phyloP scores from a whole-genome alignment of 2,329 filamentous ascomycete species.

The Fulvia fulva region DNA sequence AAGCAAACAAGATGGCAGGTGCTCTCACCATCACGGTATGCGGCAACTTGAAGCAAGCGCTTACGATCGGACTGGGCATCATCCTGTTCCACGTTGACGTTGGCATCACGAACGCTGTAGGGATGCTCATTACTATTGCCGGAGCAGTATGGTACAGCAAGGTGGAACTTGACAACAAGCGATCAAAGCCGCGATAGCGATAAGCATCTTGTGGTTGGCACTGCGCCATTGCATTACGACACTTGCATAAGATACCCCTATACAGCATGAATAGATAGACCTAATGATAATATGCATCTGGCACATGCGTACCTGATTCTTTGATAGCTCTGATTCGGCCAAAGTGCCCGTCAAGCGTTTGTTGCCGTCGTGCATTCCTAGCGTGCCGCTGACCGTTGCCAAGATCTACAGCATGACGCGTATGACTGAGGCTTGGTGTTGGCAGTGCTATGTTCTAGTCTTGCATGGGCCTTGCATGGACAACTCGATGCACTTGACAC shows the following conservation, averaged over 20 bases:
- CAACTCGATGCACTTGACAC: not conserved
- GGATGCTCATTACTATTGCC: slow-evolving; percentile 51
- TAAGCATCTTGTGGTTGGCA: not conserved
- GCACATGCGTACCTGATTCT: not conserved
- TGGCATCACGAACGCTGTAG: slow-evolving; percentile 48
- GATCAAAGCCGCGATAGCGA: not conserved
- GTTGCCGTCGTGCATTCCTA: not conserved
- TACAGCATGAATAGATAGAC: not conserved
- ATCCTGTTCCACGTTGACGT: slow-evolving; percentile 35
- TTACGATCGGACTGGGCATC: slow-evolving; percentile 37
- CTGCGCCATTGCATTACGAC: not conserved
- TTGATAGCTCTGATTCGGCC: not conserved
- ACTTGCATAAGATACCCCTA: not conserved
- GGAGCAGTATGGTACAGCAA: slow-evolving; percentile 58
- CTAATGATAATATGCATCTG: not conserved
- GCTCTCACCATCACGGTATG: slow-evolving; percentile 36
- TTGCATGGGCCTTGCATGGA: not conserved
- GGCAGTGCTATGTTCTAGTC: not conserved
- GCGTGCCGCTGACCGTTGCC: not conserved
- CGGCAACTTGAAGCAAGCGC: slow-evolving; percentile 37
- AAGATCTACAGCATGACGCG: not conserved
- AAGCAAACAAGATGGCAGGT: slow-evolving; percentile 38
- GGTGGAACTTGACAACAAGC: slow-evolving; percentile 50
- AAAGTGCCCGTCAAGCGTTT: no score
- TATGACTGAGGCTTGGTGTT: not conserved